These are phyloP conservation scores for Boletus reticulatus DNA, from an alignment of 768 basidiomycete species.

Conservation along the genomic window DNA sequence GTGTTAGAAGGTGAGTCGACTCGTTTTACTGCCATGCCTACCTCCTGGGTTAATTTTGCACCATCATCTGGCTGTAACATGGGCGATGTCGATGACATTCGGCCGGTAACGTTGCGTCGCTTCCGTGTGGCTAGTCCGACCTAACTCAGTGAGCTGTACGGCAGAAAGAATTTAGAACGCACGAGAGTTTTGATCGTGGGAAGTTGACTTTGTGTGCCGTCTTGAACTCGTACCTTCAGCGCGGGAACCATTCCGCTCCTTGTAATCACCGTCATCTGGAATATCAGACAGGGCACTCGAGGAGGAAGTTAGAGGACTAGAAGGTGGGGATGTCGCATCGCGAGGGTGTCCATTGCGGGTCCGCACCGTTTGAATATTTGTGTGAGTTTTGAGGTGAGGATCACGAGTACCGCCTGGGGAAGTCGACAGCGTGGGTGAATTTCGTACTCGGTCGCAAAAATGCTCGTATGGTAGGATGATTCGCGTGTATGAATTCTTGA, in stretches of 20 bases:
- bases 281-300: slow-evolving; percentile 80
- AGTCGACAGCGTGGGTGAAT: slow-evolving; percentile 50
- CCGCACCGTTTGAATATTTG: slow-evolving; percentile 42
- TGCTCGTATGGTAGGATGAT: slow-evolving; percentile 97
- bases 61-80: slow-evolving; percentile 34
- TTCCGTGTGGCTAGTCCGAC: slow-evolving; percentile 34
- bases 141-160: slow-evolving; percentile 10
- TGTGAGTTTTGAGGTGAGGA: slow-evolving; percentile 55
- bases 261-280: slow-evolving; percentile 70
- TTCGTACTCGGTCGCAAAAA: slow-evolving; percentile 75
- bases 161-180: slow-evolving; percentile 12
- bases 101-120: slow-evolving; percentile 17
- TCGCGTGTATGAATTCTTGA: slow-evolving; percentile 85
- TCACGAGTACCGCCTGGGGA: slow-evolving; percentile 39
- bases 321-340: slow-evolving; percentile 58
- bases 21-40: slow-evolving; percentile 32
- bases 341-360: slow-evolving; percentile 39
- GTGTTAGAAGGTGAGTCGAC: slow-evolving; percentile 21
- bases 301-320: slow-evolving; percentile 72
- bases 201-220: slow-evolving; percentile 50
- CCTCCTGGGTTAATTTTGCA: slow-evolving; percentile 50
- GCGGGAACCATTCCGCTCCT: slow-evolving; percentile 48
- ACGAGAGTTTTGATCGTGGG: slow-evolving; percentile 50
- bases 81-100: slow-evolving; percentile 23
- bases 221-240: slow-evolving; percentile 42